Evolutionary conservation across 2,329 filamentous ascomycete species (phyloP), one percentile per base, ranked within the genome.

Genomic region (Fusarium tjaetaba): DNA sequence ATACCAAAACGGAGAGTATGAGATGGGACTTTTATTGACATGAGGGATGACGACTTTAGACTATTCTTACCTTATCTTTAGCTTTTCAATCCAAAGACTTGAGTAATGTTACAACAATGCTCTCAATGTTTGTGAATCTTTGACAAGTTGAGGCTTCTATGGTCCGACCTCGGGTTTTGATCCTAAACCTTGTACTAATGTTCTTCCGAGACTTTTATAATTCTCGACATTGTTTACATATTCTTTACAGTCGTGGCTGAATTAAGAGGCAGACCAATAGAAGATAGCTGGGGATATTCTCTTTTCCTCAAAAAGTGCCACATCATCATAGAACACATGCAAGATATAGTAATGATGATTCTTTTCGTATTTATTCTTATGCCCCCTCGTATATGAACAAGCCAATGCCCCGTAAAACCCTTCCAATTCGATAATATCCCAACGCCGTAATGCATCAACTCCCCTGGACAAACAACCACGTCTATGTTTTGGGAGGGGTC

Each of bases 391-490:
- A 41, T 69, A 63, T 69, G 63, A 55, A 36, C 30, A 63, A 68
- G n/a, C 30, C 26, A 51, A 59, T 56, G 36, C 45, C 46, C 52
- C 39, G 43, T 49, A 45, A 34, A 34, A 34, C 41, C 32, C 51
- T 55, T 61, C 58, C 45, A 58, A 58, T 61, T 58, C 70, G n/a
- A 52, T 36, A 71, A 72, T 67, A 69, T 60, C 52, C 61, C 57
- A 74, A 74, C 72, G 72, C 68, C 72, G 64, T 72, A 72, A 72
- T 72, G 57, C 60, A 70, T 74, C 71, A 72, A 72, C 71, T 72
- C 58, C 53, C 63, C 57, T 70, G 49, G 58, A 61, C 18, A 46
- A 46, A 61, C 43, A 39, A 53, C 49, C 49, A 43, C 45, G 30
- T 65, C 41, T 61, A 52, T 58, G 28, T 53, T 24, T 43, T 7